phyloP scores from a whole-genome alignment of 2,329 filamentous ascomycete species.

The Juglanconis oblonga region DNA sequence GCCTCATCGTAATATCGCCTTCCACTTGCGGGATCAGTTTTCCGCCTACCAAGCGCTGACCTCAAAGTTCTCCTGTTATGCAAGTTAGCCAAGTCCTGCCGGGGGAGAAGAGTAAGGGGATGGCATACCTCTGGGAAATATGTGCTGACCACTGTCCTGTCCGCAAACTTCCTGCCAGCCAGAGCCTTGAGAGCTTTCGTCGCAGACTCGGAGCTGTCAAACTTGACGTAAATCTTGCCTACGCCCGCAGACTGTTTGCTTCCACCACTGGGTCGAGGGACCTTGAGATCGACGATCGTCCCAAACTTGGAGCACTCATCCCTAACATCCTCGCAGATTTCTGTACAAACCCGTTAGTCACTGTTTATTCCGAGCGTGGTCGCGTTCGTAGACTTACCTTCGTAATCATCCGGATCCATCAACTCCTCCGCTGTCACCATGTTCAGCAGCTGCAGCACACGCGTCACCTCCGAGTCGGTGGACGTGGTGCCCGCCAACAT shows the following conservation, averaged over 20 bases:
- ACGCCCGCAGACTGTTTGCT: slow-evolving; percentile 84
- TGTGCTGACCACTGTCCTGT: slow-evolving; percentile 92
- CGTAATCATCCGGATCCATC: slow-evolving; percentile 90
- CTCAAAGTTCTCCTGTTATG: slow-evolving; percentile 81
- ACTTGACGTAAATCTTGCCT: slow-evolving; percentile 98
- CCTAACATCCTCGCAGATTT: slow-evolving; percentile 92
- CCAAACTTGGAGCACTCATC: slow-evolving; percentile 95
- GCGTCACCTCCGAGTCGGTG: slow-evolving; percentile 72
- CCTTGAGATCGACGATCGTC: slow-evolving; percentile 80
- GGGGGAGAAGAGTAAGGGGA: background rate
- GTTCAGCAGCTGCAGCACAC: slow-evolving; percentile 90
- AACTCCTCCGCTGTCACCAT: slow-evolving; percentile 98
- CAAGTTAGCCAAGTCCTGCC: background rate
- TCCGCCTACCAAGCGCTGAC: slow-evolving; percentile 73
- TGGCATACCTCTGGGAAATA: slow-evolving; percentile 83
- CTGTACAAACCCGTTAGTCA: slow-evolving; percentile 42
- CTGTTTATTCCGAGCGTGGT: background rate
- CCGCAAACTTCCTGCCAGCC: slow-evolving; percentile 91
- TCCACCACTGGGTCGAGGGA: slow-evolving; percentile 81
- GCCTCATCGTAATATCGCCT: background rate
- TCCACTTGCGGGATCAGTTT: too few relatives aligned
- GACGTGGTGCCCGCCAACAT: slow-evolving; percentile 91
- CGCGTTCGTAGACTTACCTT: slow-evolving; percentile 57
- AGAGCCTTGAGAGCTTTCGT: slow-evolving; percentile 84
- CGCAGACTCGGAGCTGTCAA: slow-evolving; percentile 72